phyloP scores from a whole-genome alignment of 371 early-diverging fungal genomes.

The Mortierella sp. region DNA sequence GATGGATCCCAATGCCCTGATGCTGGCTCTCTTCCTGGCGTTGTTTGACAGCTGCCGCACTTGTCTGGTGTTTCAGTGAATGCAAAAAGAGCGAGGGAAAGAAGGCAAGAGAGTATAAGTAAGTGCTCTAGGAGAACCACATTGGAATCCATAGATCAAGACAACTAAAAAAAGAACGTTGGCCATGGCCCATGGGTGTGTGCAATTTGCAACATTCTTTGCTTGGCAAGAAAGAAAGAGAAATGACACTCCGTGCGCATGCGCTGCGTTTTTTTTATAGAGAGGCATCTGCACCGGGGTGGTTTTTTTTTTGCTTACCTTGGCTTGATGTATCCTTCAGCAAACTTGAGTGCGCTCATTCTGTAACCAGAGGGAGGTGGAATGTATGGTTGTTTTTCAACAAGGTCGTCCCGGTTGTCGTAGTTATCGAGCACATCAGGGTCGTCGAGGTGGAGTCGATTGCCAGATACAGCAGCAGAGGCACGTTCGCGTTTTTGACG shows the following conservation, averaged over 20 bases:
- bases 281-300: not conserved
- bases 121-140: not conserved
- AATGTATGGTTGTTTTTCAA: not conserved
- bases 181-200: not conserved
- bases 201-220: not conserved
- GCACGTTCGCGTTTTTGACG: conserved; percentile 15
- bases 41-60: conserved; percentile 29
- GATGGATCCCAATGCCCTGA: conserved; percentile 58
- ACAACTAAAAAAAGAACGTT: not conserved
- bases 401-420: not conserved
- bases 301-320: conserved; percentile 20
- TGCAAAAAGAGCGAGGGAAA: not conserved
- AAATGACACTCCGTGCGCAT: not conserved
- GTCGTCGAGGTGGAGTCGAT: not conserved
- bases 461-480: not conserved
- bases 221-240: not conserved
- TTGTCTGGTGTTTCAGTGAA: conserved; percentile 14
- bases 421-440: not conserved
- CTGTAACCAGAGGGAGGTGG: conserved; percentile 15
- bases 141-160: not conserved
- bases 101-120: not conserved
- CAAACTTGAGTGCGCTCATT: conserved; percentile 41
- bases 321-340: conserved; percentile 50
- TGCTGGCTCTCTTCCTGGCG: conserved; percentile 55
- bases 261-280: not conserved